phyloP scores from a whole-genome alignment of 2,329 filamentous ascomycete genomes.

The Stachybotrys echinatus region DNA sequence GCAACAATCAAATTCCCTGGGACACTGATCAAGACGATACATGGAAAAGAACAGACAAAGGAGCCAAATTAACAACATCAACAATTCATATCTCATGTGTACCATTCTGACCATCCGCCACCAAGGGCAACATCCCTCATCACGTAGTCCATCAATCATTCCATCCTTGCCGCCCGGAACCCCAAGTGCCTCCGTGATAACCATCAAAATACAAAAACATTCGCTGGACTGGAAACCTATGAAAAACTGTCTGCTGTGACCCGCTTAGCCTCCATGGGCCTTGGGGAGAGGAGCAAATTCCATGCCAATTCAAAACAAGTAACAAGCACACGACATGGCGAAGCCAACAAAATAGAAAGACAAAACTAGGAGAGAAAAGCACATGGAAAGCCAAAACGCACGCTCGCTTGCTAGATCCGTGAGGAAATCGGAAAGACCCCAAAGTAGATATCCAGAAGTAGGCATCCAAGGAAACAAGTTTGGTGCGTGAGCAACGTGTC shows the following conservation, averaged over 20 bases:
- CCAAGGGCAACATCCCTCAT: background rate
- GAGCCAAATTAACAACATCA: background rate
- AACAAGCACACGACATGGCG: background rate
- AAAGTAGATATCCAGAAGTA: slow-evolving; percentile 22
- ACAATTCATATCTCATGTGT: background rate
- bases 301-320: background rate
- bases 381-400: slow-evolving; percentile 22
- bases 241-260: background rate
- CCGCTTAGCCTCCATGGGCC: background rate
- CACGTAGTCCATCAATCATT: background rate
- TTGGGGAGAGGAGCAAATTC: background rate
- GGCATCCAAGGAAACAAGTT: slow-evolving; percentile 28
- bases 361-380: slow-evolving; percentile 22
- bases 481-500: slow-evolving; percentile 46
- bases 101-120: background rate
- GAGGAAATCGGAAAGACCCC: slow-evolving; percentile 22
- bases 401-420: slow-evolving; percentile 30
- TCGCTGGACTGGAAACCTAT: slow-evolving; percentile 2
- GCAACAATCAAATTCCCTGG: background rate
- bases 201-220: background rate
- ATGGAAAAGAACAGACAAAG: background rate
- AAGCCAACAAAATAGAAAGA: slow-evolving; percentile 13
- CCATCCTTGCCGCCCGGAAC: background rate
- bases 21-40: background rate
- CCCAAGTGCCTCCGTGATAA: background rate